Evolutionary conservation across 1,284 basidiomycete species (phyloP).

Genomic region (Schizophyllum amplum): DNA sequence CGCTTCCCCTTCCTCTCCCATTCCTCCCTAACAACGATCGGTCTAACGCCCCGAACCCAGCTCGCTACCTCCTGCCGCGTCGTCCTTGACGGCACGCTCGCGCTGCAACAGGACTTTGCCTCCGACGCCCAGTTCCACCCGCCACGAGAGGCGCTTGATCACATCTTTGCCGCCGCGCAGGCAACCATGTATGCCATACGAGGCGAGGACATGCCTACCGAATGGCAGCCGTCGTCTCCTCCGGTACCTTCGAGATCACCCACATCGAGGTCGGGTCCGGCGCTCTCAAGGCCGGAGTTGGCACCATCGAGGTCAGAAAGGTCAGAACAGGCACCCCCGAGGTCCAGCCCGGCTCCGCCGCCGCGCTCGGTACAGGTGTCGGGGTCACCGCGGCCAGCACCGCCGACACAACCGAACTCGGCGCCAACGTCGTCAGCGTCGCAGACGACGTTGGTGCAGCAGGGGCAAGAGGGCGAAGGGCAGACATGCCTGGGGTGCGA

Average conservation of each 20-base stretch:
- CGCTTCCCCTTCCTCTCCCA: too few species aligned
- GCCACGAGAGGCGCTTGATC: neutral
- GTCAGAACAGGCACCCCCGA: too few species aligned
- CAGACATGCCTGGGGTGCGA: constrained; percentile 72
- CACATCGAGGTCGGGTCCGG: too few species aligned
- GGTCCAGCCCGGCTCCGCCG: too few species aligned
- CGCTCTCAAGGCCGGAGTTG: too few species aligned
- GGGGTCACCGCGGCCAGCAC: neutral
- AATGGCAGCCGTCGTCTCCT: too few species aligned
- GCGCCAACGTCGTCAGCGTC: too few species aligned
- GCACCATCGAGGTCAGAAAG: too few species aligned
- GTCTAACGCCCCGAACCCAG: neutral
- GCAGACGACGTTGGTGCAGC: neutral
- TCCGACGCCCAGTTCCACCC: neutral
- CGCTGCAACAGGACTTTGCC: neutral
- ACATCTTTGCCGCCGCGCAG: neutral
- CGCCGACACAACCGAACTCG: neutral
- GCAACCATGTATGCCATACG: neutral
- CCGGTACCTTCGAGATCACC: too few species aligned
- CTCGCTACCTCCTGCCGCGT: neutral
- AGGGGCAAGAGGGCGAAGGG: neutral
- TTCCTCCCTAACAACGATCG: too few species aligned
- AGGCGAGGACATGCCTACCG: too few species aligned
- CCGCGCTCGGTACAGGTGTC: too few species aligned
- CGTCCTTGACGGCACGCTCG: neutral